Conservation (phyloP, 1,139 yeast species). For the Diutina neorugosa region DNA sequence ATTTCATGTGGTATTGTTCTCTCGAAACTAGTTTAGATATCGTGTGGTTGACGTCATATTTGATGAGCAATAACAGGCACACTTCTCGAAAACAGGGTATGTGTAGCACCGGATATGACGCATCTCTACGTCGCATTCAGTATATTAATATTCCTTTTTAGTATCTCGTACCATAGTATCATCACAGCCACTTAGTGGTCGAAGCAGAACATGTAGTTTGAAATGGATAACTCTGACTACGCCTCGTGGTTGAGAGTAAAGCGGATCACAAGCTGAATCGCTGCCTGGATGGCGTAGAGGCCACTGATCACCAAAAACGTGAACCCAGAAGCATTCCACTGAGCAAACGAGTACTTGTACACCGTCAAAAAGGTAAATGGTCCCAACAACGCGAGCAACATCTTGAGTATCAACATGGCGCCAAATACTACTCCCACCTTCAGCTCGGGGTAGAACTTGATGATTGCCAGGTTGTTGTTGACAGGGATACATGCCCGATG, state of each 20-base stretch:
- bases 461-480: conserved; percentile 38
- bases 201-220: no score
- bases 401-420: not conserved
- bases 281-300: not conserved
- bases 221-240: not conserved
- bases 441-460: conserved; percentile 37
- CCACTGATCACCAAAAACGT: not conserved
- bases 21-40: no score
- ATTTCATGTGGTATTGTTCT: no score
- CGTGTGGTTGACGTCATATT: no score
- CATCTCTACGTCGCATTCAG: no score
- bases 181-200: no score
- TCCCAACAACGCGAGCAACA: not conserved
- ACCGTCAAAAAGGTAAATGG: not conserved
- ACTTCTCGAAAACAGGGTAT: no score
- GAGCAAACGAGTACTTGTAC: not conserved
- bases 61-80: no score
- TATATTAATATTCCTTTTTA: no score
- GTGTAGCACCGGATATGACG: no score
- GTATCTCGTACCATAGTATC: not conserved
- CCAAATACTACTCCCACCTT: conserved; percentile 37
- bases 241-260: not conserved
- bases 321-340: not conserved
- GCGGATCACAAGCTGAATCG: not conserved
- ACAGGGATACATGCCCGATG: conserved; percentile 29